Conservation (phyloP, 352 stramenopile genomes). For the Pythium plurisporium region DNA sequence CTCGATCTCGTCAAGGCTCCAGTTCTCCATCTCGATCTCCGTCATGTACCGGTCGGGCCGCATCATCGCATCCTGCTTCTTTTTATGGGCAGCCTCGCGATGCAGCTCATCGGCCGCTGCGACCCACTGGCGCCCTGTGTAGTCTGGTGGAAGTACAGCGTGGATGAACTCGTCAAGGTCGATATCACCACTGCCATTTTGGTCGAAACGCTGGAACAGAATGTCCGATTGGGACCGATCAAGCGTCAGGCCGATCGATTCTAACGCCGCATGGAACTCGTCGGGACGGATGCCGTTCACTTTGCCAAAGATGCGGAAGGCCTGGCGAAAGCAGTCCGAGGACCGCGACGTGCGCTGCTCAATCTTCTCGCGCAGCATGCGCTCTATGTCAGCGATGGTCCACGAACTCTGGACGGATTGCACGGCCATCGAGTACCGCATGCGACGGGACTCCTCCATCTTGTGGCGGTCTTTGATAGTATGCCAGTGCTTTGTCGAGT, state of each 20-base stretch:
- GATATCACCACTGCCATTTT: conserved; percentile 69
- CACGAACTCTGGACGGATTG: conserved; percentile 64
- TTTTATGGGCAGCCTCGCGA: conserved; percentile 45
- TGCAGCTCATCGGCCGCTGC: conserved; percentile 69
- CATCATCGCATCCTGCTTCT: conserved; percentile 42
- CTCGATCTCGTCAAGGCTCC: conserved; percentile 75
- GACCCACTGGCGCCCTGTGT: conserved; percentile 71
- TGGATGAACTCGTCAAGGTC: conserved; percentile 82
- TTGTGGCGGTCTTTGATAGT: conserved; percentile 49
- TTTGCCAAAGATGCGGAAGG: conserved; percentile 82
- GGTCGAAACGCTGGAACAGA: conserved; percentile 68
- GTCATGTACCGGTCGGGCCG: conserved; percentile 67
- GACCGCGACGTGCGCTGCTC: conserved; percentile 74
- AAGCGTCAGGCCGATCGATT: conserved; percentile 51
- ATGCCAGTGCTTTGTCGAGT: conserved; percentile 56
- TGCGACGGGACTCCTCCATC: conserved; percentile 40
- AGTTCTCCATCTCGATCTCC: conserved; percentile 72
- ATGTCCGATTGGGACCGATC: conserved; percentile 49
- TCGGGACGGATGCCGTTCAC: conserved; percentile 70
- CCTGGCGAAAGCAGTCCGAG: conserved; percentile 75
- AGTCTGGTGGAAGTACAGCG: conserved; percentile 65
- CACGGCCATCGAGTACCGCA: conserved; percentile 61
- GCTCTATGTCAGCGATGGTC: conserved; percentile 74
- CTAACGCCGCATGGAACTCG: conserved; percentile 62
- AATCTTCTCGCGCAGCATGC: conserved; percentile 80